Evolutionary conservation across 2,329 filamentous ascomycete genomes (phyloP), one percentile per base, ranked within the genome.

Genomic region (Ophiostoma quercus): DNA sequence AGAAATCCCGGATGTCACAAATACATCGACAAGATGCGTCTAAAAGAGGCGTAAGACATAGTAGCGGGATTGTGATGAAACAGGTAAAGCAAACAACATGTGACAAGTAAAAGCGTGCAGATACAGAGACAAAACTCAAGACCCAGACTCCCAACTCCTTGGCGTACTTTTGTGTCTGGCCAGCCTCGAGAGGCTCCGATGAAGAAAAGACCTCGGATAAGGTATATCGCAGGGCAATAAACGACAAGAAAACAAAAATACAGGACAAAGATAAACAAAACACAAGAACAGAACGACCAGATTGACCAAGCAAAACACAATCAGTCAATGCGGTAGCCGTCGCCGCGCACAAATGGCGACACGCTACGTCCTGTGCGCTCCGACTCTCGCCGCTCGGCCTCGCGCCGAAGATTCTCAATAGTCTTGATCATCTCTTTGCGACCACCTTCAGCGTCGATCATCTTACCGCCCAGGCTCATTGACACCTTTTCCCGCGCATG

Each of bases 371-470:
- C 65, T 5, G 65, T 25, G 11, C 65, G 65, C n/a, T 66, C 65
- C 12, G 65, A 41, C 37, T 66, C 65, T 2, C 94, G 86, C 74
- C 92, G 85, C 79, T 96, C 92, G 29, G 92, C 94, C 78, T 97
- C 94, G 78, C 93, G 93, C 71, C 93, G 87, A 76, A 96, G 86
- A 47, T 84, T 89, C 75, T 97, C 92, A 73, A 98, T 96, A 51
- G 95, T 94, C 76, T 88, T 89, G 73, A 96, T 80, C 87, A 99
- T 98, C 78, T 97, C 92, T 79, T 96, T 96, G 68, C 95, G 84
- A 1, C 91, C 92, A 5, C 89, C 89, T 62, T 82, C 81, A 3
- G 92, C 92, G 80, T 97, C 92, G 67, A 98, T 89, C 76, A 90
- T 86, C 77, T 92, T 93, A 32, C 91, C 92, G 5, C 86, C 88